phyloP scores from a whole-genome alignment of 2,329 filamentous ascomycete species.

The Penicillium freii region DNA sequence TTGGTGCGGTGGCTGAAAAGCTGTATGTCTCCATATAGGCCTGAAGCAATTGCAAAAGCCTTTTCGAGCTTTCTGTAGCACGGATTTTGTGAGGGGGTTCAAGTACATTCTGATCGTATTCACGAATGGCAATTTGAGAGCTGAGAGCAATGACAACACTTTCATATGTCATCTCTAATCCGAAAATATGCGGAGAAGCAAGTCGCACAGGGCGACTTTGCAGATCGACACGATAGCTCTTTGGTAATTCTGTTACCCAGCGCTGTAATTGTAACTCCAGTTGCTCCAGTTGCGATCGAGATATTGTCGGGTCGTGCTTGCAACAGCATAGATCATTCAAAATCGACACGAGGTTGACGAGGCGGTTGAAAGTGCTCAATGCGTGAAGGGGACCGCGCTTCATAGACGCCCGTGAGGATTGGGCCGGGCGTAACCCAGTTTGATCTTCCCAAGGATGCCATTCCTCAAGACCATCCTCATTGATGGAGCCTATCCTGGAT shows the following conservation, averaged over 20 bases:
- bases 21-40: constrained; percentile 43
- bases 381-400: constrained; percentile 44
- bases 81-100: constrained; percentile 26
- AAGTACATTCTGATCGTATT: constrained; percentile 22
- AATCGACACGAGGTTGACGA: constrained; percentile 43
- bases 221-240: constrained; percentile 31
- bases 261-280: constrained; percentile 34
- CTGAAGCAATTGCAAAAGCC: constrained; percentile 37
- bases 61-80: constrained; percentile 36
- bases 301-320: constrained; percentile 23
- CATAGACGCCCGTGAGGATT: constrained; percentile 29
- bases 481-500: constrained; percentile 49
- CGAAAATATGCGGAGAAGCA: constrained; percentile 35
- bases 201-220: constrained; percentile 24
- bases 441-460: constrained; percentile 69
- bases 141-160: constrained; percentile 28
- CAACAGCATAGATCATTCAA: constrained; percentile 35
- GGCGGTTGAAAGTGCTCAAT: constrained; percentile 54
- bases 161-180: constrained; percentile 36
- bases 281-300: constrained; percentile 29
- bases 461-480: constrained; percentile 68
- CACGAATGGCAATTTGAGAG: constrained; percentile 26
- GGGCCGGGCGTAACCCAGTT: constrained; percentile 33
- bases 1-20: constrained; percentile 42
- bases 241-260: constrained; percentile 33